Base-by-base conservation (phyloP, 2,329 filamentous ascomycete genomes). In the Gyromitra esculenta region DNA sequence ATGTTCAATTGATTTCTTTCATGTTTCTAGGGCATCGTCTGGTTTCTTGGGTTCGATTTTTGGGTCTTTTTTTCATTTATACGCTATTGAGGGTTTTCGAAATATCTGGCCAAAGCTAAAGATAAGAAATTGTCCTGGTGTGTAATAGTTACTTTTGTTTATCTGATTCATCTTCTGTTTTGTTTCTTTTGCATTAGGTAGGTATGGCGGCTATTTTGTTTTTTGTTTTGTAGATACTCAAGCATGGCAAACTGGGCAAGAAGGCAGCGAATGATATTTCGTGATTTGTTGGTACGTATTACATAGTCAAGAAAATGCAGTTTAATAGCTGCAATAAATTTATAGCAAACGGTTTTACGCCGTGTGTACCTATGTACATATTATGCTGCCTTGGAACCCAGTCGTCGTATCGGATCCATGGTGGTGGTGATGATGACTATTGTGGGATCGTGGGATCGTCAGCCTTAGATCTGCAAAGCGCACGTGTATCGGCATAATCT, bases 71-170 rank as follows among this genome's bases (percentile, higher is more conserved):
- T 48, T 37, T 39, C 5, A 48, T 67, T 59, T 52, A 37, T 9
- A 57, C 31, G 37, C 31, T 35, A 11, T 43, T 15, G 57, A 35
- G 25, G 45, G 48, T 25, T 64, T 70, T 64, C 4, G 50, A 71
- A 64, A 71, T 52, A 75, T 54, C 41, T 75, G 65, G 65, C 21
- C 72, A 75, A 75, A 75, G 65, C 54, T 75, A 31, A 64, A 70
- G 65, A 65, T 43, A 37, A 70, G 52, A 64, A 39, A 50, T 35
- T 31, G 50, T 43, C 31, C 18, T 60, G 39, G 21, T 31, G 57
- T 64, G 15, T 65, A 75, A 65, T 64, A 71, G 31, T 64, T 64
- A 69, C 56, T 52, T 45, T 37, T 70, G 18, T 57, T 50, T 41
- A 39, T 67, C 37, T 68, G 9, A 63, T 54, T 60, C 2, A 56